Evolutionary conservation across 2,329 filamentous ascomycete species (phyloP), one percentile per base, ranked within the genome.

Genomic region (Purpureocillium takamizusanense): DNA sequence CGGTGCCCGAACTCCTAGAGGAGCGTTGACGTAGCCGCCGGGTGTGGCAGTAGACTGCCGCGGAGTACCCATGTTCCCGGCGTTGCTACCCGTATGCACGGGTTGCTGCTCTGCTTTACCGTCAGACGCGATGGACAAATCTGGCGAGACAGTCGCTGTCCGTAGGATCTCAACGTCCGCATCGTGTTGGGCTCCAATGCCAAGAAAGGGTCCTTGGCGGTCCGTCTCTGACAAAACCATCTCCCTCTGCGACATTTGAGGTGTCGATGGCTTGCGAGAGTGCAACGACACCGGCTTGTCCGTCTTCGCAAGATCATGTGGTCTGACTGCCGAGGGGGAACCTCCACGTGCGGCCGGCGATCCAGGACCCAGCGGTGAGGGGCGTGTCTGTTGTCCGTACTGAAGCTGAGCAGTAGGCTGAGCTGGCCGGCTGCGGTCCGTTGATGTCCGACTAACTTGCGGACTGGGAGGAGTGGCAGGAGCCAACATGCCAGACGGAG

Each of bases 71-170:
- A n/a, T 15, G 7, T 16, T 18, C 13, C 14, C 14, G 6, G n/a
- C 9, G 13, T 37, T 15, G 11, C 14, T 8, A 11, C 9, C 14
- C 12, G 11, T 13, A 12, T 35, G 33, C 16, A 9, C 11, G n/a
- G 31, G 8, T 25, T 37, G 27, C n/a, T 30, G 31, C 3, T 29
- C 29, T 14, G 14, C 18, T 12, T 35, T 36, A 27, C 18, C 30
- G 21, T 39, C 44, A 4, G 44, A 46, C 4, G 34, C 16, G 1
- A 33, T 30, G 15, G 40, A 46, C 17, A 36, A 16, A 7, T 43
- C 40, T 3, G 45, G 45, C 12, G 43, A 47, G n/a, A 45, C 40
- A 7, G 38, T 40, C 7, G 33, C 31, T 4, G 25, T 35, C 15
- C 34, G 32, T n/a, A 39, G n/a, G 5, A 34, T 12, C 8, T 40